phyloP scores from a whole-genome alignment of 371 early-diverging fungal genomes.

The Mucor lusitanicus region DNA sequence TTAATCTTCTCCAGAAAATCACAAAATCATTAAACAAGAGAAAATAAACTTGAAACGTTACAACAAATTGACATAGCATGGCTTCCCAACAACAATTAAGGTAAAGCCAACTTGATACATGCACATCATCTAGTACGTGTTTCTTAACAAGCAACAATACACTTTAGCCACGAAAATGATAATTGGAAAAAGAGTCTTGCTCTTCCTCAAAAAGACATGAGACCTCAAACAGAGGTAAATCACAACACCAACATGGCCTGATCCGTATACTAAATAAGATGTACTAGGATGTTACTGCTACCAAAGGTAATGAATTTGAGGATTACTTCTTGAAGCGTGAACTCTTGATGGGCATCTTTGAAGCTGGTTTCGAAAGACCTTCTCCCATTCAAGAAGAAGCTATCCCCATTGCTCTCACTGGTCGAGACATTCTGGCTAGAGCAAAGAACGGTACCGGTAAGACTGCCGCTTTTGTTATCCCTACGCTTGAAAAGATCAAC shows the following conservation, averaged over 20 bases:
- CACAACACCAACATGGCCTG: neutral
- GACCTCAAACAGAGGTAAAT: conserved; percentile 86
- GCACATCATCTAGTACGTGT: neutral
- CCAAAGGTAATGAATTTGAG: conserved; percentile 98
- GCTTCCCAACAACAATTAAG: conserved; percentile 7
- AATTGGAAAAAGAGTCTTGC: conserved; percentile 77
- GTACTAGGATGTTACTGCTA: conserved; percentile 83
- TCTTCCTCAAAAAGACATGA: conserved; percentile 79
- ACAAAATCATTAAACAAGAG: neutral
- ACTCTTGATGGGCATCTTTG: conserved; percentile 97
- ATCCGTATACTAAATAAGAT: neutral
- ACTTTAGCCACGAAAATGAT: conserved; percentile 60
- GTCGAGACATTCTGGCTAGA: conserved; percentile 94
- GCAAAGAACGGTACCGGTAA: conserved; percentile 99
- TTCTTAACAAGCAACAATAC: neutral
- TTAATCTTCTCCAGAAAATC: neutral
- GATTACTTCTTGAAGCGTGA: conserved; percentile 96
- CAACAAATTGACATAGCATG: neutral
- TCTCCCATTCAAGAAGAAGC: conserved; percentile 99
- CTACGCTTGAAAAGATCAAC: conserved; percentile 93
- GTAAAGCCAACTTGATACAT: neutral
- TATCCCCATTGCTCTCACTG: conserved; percentile 96
- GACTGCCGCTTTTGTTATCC: conserved; percentile 97
- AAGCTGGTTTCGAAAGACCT: conserved; percentile 98
- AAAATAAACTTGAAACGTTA: neutral